Conservation (phyloP, 768 basidiomycete genomes). For the Suillus paluster region DNA sequence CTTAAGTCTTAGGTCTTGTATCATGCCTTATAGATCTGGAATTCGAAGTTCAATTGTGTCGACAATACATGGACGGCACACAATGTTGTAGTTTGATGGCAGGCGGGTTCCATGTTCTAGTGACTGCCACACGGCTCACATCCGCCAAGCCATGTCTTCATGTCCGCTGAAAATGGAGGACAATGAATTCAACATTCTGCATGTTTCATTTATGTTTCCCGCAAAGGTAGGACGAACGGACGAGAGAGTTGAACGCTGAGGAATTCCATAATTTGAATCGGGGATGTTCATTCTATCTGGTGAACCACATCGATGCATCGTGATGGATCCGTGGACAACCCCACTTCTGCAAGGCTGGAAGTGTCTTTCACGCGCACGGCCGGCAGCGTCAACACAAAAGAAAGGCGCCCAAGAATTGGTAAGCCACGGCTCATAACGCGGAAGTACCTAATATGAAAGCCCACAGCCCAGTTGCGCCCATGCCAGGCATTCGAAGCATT, state of each 20-base stretch:
- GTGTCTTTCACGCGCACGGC: too few relatives aligned
- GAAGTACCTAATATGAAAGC: background rate
- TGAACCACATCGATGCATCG: background rate
- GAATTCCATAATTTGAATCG: too few relatives aligned
- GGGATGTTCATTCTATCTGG: background rate
- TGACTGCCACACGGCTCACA: too few relatives aligned
- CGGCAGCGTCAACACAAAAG: background rate
- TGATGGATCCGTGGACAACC: background rate
- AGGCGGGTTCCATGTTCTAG: too few relatives aligned
- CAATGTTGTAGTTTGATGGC: background rate
- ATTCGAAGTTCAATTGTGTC: background rate
- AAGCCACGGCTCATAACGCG: background rate
- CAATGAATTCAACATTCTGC: too few relatives aligned
- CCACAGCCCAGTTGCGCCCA: background rate
- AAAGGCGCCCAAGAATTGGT: background rate
- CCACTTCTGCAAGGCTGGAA: background rate
- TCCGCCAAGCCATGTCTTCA: too few relatives aligned
- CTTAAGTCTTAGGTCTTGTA: too few relatives aligned
- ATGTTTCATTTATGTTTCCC: background rate
- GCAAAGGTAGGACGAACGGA: background rate
- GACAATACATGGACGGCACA: background rate
- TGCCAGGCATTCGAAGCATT: background rate
- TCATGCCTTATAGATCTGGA: too few relatives aligned
- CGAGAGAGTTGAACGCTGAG: background rate
- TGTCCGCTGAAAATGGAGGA: too few relatives aligned